A percentile compares a stretch with the other conserved stretches of the same genome.
phyloP scores from a whole-genome alignment of 768 basidiomycete genomes.

The Lepiota subincarnata region DNA sequence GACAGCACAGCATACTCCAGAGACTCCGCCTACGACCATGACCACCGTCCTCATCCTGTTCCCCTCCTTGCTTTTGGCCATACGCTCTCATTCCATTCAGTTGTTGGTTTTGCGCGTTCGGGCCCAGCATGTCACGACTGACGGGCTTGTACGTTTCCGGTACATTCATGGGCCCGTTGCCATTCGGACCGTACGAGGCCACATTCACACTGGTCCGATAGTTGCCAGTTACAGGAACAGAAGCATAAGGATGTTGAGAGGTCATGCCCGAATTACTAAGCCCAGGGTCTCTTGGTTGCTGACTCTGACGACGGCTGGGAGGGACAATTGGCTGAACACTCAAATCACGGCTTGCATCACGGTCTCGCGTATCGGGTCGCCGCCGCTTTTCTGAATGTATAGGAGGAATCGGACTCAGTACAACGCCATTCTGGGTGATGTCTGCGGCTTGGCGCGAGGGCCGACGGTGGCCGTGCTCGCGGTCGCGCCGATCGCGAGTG shows the following conservation, averaged over 20 bases:
- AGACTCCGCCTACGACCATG: slow-evolving; percentile 60
- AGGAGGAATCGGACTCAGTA: slow-evolving; percentile 61
- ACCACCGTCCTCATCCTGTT: slow-evolving; percentile 62
- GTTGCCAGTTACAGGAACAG: slow-evolving; percentile 52
- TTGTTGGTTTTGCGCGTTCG: slow-evolving; percentile 31
- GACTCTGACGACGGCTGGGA: slow-evolving; percentile 63
- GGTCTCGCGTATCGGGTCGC: slow-evolving; percentile 47
- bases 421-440: slow-evolving; percentile 53
- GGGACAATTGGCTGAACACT: slow-evolving; percentile 70
- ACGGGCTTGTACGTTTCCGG: slow-evolving; percentile 66
- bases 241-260: slow-evolving; percentile 70
- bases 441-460: slow-evolving; percentile 42
- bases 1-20: slow-evolving; percentile 66
- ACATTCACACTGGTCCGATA: slow-evolving; percentile 38
- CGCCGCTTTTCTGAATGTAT: slow-evolving; percentile 50
- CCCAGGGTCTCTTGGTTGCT: slow-evolving; percentile 47
- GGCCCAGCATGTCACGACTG: slow-evolving; percentile 46
- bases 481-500: slow-evolving; percentile 55
- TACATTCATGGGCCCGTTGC: slow-evolving; percentile 42
- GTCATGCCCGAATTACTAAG: slow-evolving; percentile 38
- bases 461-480: slow-evolving; percentile 53
- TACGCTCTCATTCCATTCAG: slow-evolving; percentile 54
- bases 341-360: slow-evolving; percentile 48
- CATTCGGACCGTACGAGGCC: slow-evolving; percentile 46
- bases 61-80: slow-evolving; percentile 63